Evolutionary conservation across 1,139 yeast genomes (phyloP).

Genomic region (Geotrichum reessii): DNA sequence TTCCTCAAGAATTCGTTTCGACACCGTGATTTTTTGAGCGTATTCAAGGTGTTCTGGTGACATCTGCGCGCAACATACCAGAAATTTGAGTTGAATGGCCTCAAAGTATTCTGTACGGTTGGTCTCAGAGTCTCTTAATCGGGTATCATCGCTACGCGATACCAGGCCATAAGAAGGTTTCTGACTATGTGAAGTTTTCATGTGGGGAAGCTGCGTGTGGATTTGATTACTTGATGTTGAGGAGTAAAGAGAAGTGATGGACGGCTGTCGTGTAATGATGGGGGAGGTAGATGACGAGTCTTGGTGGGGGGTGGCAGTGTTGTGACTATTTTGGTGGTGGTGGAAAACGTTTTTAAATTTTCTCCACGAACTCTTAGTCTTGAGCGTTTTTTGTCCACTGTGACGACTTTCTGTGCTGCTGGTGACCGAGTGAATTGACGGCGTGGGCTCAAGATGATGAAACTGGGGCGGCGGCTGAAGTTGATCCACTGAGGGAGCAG

Average conservation of each 20-base stretch:
- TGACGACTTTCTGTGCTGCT: background rate
- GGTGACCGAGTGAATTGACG: background rate
- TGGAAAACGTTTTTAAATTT: background rate
- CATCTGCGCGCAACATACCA: slow-evolving; percentile 1
- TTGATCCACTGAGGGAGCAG: background rate
- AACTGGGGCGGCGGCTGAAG: background rate
- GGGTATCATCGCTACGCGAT: slow-evolving; percentile 9
- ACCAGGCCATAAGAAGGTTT: slow-evolving; percentile 5
- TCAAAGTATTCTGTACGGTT: slow-evolving; percentile 6
- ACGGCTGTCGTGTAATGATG: background rate
- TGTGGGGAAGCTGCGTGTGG: background rate
- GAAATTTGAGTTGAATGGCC: slow-evolving; percentile 7
- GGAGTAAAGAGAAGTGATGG: background rate
- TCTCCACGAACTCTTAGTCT: background rate
- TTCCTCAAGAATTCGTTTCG: background rate
- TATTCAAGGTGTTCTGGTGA: slow-evolving; percentile 1
- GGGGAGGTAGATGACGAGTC: background rate
- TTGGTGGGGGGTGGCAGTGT: background rate
- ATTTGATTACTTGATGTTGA: background rate
- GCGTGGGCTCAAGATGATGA: background rate
- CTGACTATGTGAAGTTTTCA: background rate
- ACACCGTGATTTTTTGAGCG: slow-evolving; percentile 6
- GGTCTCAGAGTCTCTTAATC: slow-evolving; percentile 4
- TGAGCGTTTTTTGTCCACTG: background rate
- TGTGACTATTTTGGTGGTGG: background rate